Evolutionary conservation across 2,329 filamentous ascomycete genomes (phyloP), one percentile per base, ranked within the genome.

Genomic region (Trichophyton mentagrophytes): DNA sequence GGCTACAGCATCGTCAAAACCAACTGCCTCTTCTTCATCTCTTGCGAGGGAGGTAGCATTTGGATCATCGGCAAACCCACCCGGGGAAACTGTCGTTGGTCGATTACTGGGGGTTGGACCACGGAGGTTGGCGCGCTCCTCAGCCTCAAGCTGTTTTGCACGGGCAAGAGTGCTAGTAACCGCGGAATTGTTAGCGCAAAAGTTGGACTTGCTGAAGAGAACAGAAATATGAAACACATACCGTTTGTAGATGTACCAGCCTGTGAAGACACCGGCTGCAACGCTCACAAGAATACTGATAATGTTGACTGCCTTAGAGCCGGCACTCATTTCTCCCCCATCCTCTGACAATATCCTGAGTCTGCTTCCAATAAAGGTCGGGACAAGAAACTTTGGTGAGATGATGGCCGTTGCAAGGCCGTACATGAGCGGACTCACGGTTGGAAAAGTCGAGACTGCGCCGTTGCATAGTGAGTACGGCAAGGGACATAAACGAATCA

Each of bases 401-500:
- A 90, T 85, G 15, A 92, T 77, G 2, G 89, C 86, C 0, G 92
- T 97, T 4, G 93, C 92, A 53, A 90, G 72, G 36, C 85, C 86
- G 75, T 95, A 97, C 55, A 82, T 82, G 63, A 81, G 72, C 46
- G 88, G 88, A 25, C 85, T 82, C 38, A 99, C 89, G 36, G 88
- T 95, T 2, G 91, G 91, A 64, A 99, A 91, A 1, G 93, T 97
- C 33, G 90, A 90, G 60, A 99, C 83, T 63, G 95, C 95, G 58
- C 90, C 93, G 71, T 99, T 99, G 70, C 88, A 91, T 66, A 97
- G 78, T 59, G 88, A 93, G 72, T 95, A 99, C 13, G 93, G 93
- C 63, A 99, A 72, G 1, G 93, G 93, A 69, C 92, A 97, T 65
- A 97, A 82, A 33, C 93, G 84, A 67, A 99, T 93, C 82, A 93